phyloP scores from a whole-genome alignment of 345 rosid genomes.

The Rhizophora apiculata region DNA sequence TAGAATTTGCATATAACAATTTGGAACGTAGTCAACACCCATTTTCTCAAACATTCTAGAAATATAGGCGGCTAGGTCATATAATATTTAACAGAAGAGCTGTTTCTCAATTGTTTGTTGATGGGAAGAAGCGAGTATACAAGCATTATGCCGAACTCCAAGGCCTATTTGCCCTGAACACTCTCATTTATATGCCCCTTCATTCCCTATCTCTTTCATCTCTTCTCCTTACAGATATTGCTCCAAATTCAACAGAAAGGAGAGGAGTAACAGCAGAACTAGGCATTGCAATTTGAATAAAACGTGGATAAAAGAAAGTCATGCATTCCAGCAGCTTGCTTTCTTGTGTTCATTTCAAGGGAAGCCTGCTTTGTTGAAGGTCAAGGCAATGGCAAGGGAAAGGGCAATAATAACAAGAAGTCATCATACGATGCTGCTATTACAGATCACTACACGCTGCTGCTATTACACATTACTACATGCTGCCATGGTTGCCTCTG shows the following conservation, averaged over 20 bases:
- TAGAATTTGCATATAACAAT: neutral
- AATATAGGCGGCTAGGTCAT: neutral
- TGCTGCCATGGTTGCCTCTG: constrained; percentile 24
- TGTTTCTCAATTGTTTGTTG: constrained; percentile 1
- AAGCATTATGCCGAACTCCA: constrained; percentile 35
- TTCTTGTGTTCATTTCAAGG: constrained; percentile 18
- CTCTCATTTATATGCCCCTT: constrained; percentile 18
- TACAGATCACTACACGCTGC: too few relatives aligned
- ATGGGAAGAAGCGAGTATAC: constrained; percentile 18
- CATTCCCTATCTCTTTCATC: constrained; percentile 1
- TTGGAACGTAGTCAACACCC: neutral
- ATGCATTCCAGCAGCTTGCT: constrained; percentile 15
- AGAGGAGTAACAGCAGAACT: neutral
- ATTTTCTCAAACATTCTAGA: constrained; percentile 1
- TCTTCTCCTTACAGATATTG: neutral
- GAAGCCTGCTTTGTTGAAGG: constrained; percentile 26
- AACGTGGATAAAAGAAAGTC: constrained; percentile 23
- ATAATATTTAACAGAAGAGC: constrained; percentile 3
- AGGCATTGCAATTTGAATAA: neutral
- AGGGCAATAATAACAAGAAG: constrained; percentile 5
- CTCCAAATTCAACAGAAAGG: neutral
- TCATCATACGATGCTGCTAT: constrained; percentile 32
- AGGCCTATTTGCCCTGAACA: constrained; percentile 7
- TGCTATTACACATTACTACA: constrained; percentile 46
- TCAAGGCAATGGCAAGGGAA: neutral